These are phyloP conservation scores for Plectranthus barbatus DNA, from an alignment of 257 asterid species.

Conservation along the genomic window DNA sequence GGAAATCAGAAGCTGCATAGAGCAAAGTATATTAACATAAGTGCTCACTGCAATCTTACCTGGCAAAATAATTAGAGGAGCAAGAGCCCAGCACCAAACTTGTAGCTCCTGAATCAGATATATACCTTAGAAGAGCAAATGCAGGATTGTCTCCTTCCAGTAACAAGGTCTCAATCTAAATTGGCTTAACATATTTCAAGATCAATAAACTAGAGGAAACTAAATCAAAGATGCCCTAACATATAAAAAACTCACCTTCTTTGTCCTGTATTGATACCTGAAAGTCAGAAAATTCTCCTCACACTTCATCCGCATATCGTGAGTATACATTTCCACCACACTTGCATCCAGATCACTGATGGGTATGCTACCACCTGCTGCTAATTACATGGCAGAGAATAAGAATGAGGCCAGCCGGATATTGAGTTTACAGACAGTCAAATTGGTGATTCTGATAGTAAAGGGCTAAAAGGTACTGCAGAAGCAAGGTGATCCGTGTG, in stretches of 20 bases:
- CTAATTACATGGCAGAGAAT: constrained; percentile 5
- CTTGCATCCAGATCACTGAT: constrained; percentile 49
- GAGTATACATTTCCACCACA: constrained; percentile 43
- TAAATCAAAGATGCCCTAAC: not conserved
- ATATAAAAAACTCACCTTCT: constrained; percentile 30
- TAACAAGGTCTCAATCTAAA: constrained; percentile 55
- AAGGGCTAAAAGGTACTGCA: not conserved
- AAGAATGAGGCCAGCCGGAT: not conserved
- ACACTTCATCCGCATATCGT: constrained; percentile 50
- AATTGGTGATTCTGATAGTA: not conserved
- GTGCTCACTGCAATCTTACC: constrained; percentile 33
- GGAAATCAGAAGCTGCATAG: not conserved
- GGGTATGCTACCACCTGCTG: constrained; percentile 66
- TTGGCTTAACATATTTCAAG: constrained; percentile 14
- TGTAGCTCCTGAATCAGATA: constrained; percentile 41
- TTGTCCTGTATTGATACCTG: constrained; percentile 28
- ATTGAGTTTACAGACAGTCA: not conserved
- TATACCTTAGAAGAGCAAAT: constrained; percentile 44
- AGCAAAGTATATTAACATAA: not conserved
- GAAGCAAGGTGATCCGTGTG: not conserved
- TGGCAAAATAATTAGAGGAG: constrained; percentile 40
- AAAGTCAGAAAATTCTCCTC: constrained; percentile 44
- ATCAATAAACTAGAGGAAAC: constrained; percentile 7
- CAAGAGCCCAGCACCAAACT: constrained; percentile 71
- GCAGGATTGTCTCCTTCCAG: constrained; percentile 84